Conservation (phyloP, 140 eudicot genomes). For the Anethum foeniculum region DNA sequence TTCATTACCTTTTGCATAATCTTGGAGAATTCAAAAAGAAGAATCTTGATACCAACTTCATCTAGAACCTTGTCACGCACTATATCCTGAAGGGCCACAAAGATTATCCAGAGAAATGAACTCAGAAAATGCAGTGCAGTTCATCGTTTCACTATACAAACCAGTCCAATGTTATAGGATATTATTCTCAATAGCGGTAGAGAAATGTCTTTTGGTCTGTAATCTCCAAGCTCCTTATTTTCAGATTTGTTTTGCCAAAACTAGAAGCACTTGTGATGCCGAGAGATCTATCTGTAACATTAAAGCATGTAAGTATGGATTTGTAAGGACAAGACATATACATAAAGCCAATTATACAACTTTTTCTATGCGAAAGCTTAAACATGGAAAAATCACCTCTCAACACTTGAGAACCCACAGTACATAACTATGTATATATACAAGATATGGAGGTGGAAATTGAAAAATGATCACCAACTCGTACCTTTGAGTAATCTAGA, state of each 20-base stretch:
- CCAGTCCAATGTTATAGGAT: conserved; percentile 97
- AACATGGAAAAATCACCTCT: background rate
- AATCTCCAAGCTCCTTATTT: conserved; percentile 79
- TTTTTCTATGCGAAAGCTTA: background rate
- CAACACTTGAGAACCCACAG: background rate
- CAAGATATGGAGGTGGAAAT: background rate
- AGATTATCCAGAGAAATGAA: no score
- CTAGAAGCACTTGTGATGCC: conserved; percentile 98
- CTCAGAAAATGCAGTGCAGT: no score
- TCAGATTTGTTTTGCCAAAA: conserved; percentile 94
- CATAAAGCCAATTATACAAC: background rate
- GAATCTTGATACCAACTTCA: no score
- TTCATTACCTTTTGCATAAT: no score
- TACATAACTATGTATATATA: background rate
- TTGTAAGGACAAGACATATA: background rate
- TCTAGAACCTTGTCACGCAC: no score
- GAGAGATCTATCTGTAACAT: conserved; percentile 81
- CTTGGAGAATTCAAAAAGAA: no score
- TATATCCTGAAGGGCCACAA: no score
- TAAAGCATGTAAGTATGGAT: background rate
- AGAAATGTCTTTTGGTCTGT: conserved; percentile 95
- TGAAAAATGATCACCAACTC: background rate
- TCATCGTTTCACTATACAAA: conserved; percentile 10
- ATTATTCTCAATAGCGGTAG: conserved; percentile 91
- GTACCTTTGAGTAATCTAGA: conserved; percentile 88